Percentiles rank a stretch among this genome's conserved stretches.
Conservation (phyloP, 2,329 filamentous ascomycete genomes). For the Talaromyces sp. region DNA sequence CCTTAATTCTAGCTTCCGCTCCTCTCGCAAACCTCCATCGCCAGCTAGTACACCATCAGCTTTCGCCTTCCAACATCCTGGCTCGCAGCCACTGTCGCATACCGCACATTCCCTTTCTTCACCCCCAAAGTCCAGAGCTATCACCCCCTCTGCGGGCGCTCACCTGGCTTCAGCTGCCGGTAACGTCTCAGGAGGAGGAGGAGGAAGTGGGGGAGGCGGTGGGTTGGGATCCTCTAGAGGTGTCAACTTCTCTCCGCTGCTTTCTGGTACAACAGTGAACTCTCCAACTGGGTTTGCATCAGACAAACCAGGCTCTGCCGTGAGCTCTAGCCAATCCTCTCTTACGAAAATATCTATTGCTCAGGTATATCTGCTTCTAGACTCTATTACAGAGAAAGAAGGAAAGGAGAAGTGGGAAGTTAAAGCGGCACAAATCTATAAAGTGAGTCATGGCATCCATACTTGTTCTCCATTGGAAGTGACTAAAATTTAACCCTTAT, state of each 20-base stretch:
- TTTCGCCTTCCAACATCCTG: constrained; percentile 51
- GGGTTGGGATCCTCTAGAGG: constrained; percentile 54
- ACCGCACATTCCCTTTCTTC: constrained; percentile 51
- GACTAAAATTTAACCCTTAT: background rate
- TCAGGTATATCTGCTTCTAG: constrained; percentile 89
- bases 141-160: constrained; percentile 51
- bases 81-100: constrained; percentile 50
- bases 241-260: constrained; percentile 56
- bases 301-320: constrained; percentile 42
- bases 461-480: background rate
- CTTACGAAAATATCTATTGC: constrained; percentile 91
- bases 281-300: constrained; percentile 50
- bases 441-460: constrained; percentile 53
- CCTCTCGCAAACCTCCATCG: constrained; percentile 50
- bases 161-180: constrained; percentile 54
- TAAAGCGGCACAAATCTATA: constrained; percentile 85
- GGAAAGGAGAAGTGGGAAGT: constrained; percentile 86
- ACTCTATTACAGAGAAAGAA: constrained; percentile 91
- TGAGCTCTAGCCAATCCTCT: constrained; percentile 51
- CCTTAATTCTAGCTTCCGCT: constrained; percentile 46
- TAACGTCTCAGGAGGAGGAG: constrained; percentile 50
- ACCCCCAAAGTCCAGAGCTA: constrained; percentile 50
- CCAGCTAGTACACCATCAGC: constrained; percentile 52
- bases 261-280: constrained; percentile 52
- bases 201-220: constrained; percentile 45